Evolutionary conservation across 148 eudicot species (phyloP).

Genomic region (Fagopyrum esculentum): DNA sequence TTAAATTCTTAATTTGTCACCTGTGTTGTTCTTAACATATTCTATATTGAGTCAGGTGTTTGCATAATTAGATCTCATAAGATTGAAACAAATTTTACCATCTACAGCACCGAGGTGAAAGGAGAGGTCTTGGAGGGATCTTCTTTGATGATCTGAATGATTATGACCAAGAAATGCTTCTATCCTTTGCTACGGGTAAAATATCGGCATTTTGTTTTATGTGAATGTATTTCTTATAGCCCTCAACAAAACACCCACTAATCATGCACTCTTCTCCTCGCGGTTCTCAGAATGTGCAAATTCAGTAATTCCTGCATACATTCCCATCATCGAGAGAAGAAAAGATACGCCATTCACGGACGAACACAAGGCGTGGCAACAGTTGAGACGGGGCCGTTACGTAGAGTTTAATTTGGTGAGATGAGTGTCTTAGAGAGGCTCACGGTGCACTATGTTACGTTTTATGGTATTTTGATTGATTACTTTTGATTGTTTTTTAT

Average conservation of each 20-base stretch:
- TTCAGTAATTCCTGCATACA: conserved; percentile 83
- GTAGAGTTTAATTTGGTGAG: conserved; percentile 92
- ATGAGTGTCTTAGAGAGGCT: not conserved
- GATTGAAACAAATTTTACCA: conserved; percentile 9
- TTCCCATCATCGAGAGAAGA: conserved; percentile 87
- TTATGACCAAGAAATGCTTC: conserved; percentile 96
- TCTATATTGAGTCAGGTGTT: not conserved
- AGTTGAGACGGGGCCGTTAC: conserved; percentile 85
- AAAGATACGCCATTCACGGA: conserved; percentile 87
- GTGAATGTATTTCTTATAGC: not conserved
- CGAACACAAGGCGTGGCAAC: conserved; percentile 91
- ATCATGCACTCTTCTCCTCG: not conserved
- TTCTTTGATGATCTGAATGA: conserved; percentile 95
- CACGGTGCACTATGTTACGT: not conserved
- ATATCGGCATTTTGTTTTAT: not conserved
- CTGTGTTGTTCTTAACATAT: no score
- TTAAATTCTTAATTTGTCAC: no score
- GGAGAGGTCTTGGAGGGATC: conserved; percentile 97
- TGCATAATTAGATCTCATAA: not conserved
- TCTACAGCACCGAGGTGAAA: conserved; percentile 87
- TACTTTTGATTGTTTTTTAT: not conserved
- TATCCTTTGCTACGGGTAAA: conserved; percentile 85
- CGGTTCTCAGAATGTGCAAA: conserved; percentile 76
- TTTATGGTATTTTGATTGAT: conserved; percentile 9
- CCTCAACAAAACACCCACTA: not conserved